These are phyloP conservation scores for Botrytis fragariae DNA, from an alignment of 2,329 filamentous ascomycete species.

Conservation along the genomic window DNA sequence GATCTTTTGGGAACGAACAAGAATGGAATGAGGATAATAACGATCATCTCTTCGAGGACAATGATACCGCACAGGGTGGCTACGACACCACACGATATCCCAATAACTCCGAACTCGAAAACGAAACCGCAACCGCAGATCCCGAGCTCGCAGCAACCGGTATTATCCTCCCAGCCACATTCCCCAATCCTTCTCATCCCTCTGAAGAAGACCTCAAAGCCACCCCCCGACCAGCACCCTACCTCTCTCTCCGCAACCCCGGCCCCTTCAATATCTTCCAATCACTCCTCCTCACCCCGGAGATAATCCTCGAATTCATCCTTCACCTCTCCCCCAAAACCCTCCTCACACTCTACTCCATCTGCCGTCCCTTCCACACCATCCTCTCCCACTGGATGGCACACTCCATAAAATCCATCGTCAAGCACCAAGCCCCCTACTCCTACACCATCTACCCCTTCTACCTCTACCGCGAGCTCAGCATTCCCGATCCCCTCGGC, in stretches of 20 bases:
- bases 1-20: no score
- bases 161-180: neutral
- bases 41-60: neutral
- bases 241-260: neutral
- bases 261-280: conserved; percentile 13
- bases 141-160: neutral
- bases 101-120: neutral
- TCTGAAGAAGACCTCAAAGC: neutral
- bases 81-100: neutral
- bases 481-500: conserved; percentile 58
- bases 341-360: neutral
- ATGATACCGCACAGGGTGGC: neutral
- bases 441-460: conserved; percentile 58
- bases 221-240: neutral
- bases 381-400: conserved; percentile 1
- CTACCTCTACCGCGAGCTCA: conserved; percentile 55
- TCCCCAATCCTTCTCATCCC: neutral
- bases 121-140: neutral
- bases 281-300: neutral
- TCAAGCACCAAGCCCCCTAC: conserved; percentile 53
- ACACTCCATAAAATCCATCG: conserved; percentile 42
- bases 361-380: neutral
- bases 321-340: neutral
- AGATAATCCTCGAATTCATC: conserved; percentile 5
- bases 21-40: neutral